These are phyloP conservation scores for Knoxdaviesia proteae DNA, from an alignment of 2,329 filamentous ascomycete species.

Conservation along the genomic window DNA sequence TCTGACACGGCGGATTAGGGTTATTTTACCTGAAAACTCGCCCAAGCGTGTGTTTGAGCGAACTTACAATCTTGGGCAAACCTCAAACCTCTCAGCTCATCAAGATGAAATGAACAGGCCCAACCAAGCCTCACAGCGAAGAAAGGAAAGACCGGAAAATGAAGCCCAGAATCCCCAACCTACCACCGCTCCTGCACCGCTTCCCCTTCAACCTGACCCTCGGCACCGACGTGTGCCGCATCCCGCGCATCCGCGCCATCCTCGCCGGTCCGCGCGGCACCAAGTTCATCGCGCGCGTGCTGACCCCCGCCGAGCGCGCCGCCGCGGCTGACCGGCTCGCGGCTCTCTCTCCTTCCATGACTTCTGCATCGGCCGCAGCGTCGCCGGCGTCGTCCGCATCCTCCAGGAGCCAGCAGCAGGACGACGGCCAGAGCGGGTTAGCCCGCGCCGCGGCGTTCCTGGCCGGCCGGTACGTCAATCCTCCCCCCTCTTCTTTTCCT, in stretches of 20 bases:
- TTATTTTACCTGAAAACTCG: too few relatives aligned
- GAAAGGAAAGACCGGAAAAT: neutral
- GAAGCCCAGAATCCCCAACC: neutral
- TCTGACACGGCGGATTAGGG: too few relatives aligned
- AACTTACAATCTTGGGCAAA: neutral
- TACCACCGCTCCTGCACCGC: slow-evolving; percentile 9
- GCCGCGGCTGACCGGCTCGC: slow-evolving; percentile 1
- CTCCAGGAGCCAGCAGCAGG: too few relatives aligned
- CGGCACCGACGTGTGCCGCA: slow-evolving; percentile 60
- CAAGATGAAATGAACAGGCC: neutral
- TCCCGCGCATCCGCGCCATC: slow-evolving; percentile 41
- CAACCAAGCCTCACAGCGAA: neutral
- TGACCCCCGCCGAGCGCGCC: slow-evolving; percentile 20
- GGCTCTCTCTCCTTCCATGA: neutral
- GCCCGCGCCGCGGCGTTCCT: slow-evolving; percentile 12
- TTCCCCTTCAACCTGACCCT: slow-evolving; percentile 49
- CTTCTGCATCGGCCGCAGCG: too few relatives aligned
- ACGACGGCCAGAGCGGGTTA: neutral
- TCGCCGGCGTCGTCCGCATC: too few relatives aligned
- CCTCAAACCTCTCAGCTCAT: neutral
- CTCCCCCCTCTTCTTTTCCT: neutral
- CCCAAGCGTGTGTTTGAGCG: too few relatives aligned
- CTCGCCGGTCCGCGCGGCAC: slow-evolving; percentile 21
- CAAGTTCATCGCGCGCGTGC: slow-evolving; percentile 26
- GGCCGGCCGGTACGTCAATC: slow-evolving; percentile 13